A percentile compares a stretch with the other conserved stretches of the same genome.
Conservation (phyloP, 331 rosid species). For the Pyrus hybrid region DNA sequence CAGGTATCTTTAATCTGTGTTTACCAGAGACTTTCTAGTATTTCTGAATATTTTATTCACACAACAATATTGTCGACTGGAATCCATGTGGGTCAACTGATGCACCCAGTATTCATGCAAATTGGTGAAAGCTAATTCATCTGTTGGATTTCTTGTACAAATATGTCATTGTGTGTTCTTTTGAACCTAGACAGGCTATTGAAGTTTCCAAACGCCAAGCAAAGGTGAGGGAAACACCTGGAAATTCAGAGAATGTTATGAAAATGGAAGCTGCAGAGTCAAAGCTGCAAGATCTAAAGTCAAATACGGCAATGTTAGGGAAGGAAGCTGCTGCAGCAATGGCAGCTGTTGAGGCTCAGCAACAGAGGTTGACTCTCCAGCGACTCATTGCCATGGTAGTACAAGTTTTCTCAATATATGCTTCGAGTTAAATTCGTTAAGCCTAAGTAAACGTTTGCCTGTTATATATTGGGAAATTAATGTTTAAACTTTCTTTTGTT, state of each 20-base stretch:
- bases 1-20: slow-evolving; percentile 48
- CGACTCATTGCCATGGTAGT: slow-evolving; percentile 87
- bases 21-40: slow-evolving; percentile 7
- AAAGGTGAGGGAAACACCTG: slow-evolving; percentile 73
- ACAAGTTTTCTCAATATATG: slow-evolving; percentile 8
- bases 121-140: neutral
- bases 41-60: neutral
- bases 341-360: slow-evolving; percentile 99
- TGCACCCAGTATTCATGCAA: neutral
- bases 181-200: slow-evolving; percentile 87
- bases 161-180: slow-evolving; percentile 29
- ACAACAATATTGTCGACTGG: neutral
- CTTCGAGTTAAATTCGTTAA: slow-evolving; percentile 4
- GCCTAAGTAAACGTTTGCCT: neutral
- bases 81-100: neutral
- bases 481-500: neutral
- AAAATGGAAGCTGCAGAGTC: slow-evolving; percentile 84
- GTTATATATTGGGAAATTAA: slow-evolving; percentile 1
- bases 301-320: slow-evolving; percentile 82
- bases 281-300: slow-evolving; percentile 78
- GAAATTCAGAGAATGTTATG: slow-evolving; percentile 58
- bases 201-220: slow-evolving; percentile 91
- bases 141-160: slow-evolving; percentile 10
- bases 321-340: slow-evolving; percentile 97
- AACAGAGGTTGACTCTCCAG: slow-evolving; percentile 92